Evolutionary conservation across 139 green algal genomes (phyloP).

Genomic region (Coccomyxa sp.): DNA sequence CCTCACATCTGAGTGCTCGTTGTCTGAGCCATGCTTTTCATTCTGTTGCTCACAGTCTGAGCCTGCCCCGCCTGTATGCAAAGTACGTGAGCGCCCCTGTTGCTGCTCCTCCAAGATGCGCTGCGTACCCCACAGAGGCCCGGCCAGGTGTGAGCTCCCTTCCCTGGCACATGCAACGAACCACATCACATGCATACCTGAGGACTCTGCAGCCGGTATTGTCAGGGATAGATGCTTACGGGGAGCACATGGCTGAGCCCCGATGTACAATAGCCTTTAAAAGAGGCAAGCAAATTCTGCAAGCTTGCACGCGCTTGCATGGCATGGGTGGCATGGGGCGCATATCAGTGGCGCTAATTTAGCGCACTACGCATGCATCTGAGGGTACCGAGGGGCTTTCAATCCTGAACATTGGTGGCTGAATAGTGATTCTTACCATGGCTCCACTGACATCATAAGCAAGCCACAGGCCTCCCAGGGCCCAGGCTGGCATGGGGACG

Average conservation of each 20-base stretch:
- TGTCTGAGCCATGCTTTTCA: neutral
- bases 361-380: neutral
- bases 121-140: neutral
- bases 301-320: too few species aligned
- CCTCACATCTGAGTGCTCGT: too few species aligned
- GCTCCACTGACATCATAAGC: conserved; percentile 1
- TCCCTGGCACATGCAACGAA: neutral
- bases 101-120: conserved; percentile 2
- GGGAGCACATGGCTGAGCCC: too few species aligned
- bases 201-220: too few species aligned
- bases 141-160: neutral
- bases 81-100: conserved; percentile 1
- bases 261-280: too few species aligned
- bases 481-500: neutral
- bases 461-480: neutral
- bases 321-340: too few species aligned
- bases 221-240: too few species aligned
- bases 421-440: neutral
- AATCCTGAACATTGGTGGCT: neutral
- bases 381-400: too few species aligned
- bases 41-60: neutral
- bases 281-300: too few species aligned
- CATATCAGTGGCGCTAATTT: neutral
- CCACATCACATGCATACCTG: neutral
- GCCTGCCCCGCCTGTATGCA: neutral